Evolutionary conservation across 306 rosid species (phyloP).

Genomic region (Benincasa hispida): DNA sequence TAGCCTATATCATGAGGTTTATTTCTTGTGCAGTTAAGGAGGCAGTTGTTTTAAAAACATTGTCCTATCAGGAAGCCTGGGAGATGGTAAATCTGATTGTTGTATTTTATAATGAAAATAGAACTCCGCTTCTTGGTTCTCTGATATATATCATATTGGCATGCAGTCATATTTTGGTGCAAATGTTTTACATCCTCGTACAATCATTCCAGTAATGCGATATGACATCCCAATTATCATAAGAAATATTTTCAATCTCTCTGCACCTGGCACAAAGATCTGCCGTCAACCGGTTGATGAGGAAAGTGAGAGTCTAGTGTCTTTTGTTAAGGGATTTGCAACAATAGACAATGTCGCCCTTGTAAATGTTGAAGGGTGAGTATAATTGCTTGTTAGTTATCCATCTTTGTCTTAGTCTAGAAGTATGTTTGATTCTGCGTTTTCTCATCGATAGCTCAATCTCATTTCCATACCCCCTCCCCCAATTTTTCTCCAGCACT

Average conservation of each 20-base stretch:
- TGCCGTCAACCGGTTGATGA: slow-evolving; percentile 46
- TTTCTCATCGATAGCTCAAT: background rate
- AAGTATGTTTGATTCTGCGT: background rate
- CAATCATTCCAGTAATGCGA: slow-evolving; percentile 91
- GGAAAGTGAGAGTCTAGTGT: slow-evolving; percentile 36
- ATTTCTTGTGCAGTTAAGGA: slow-evolving; percentile 69
- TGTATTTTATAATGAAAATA: background rate
- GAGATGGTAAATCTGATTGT: slow-evolving; percentile 67
- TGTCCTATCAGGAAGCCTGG: slow-evolving; percentile 99
- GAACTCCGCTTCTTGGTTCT: slow-evolving; percentile 7
- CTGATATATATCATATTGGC: slow-evolving; percentile 18
- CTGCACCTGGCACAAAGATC: slow-evolving; percentile 84
- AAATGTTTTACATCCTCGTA: slow-evolving; percentile 96
- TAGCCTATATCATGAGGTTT: slow-evolving; percentile 12
- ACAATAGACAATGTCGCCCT: slow-evolving; percentile 96
- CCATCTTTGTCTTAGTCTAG: slow-evolving; percentile 5
- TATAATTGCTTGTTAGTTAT: slow-evolving; percentile 9
- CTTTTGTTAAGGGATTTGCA: slow-evolving; percentile 90
- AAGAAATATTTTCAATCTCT: slow-evolving; percentile 84
- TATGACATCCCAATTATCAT: slow-evolving; percentile 80
- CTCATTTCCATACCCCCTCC: background rate
- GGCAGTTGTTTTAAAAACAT: slow-evolving; percentile 79
- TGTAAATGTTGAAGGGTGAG: slow-evolving; percentile 97
- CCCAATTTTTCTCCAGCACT: slow-evolving; percentile 39
- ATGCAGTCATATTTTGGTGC: slow-evolving; percentile 99